Conservation (phyloP, 2,329 filamentous ascomycete genomes). For the Atkinsonella hypoxylon region DNA sequence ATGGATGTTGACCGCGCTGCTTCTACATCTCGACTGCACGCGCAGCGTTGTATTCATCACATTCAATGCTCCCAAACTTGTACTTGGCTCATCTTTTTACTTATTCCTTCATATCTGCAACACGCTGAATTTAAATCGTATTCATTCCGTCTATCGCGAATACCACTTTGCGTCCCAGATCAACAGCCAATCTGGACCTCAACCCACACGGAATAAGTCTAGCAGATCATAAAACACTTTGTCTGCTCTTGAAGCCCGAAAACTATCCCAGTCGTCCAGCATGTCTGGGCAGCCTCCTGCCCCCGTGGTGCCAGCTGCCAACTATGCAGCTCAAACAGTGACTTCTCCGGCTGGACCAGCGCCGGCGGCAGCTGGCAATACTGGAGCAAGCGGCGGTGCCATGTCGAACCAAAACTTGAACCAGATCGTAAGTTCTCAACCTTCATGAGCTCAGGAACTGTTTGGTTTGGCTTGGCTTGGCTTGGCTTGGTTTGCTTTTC, state of each 20-base stretch:
- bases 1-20: background rate
- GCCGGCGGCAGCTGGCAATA: conserved; percentile 20
- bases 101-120: background rate
- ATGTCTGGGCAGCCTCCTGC: conserved; percentile 24
- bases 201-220: background rate
- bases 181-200: background rate
- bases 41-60: no score
- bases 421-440: conserved; percentile 74
- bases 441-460: background rate
- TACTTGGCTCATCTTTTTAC: no score
- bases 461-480: no score
- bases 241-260: background rate
- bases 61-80: no score
- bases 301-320: conserved; percentile 18
- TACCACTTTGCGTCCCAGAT: background rate
- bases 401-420: conserved; percentile 87
- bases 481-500: no score
- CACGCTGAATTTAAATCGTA: background rate
- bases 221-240: background rate
- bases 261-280: background rate
- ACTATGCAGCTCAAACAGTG: conserved; percentile 20
- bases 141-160: background rate
- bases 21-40: background rate
- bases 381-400: conserved; percentile 17
- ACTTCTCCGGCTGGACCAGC: conserved; percentile 21